These are phyloP conservation scores for Macadamia tetraphylla DNA, from an alignment of 164 flowering plant genomes.

Conservation along the genomic window DNA sequence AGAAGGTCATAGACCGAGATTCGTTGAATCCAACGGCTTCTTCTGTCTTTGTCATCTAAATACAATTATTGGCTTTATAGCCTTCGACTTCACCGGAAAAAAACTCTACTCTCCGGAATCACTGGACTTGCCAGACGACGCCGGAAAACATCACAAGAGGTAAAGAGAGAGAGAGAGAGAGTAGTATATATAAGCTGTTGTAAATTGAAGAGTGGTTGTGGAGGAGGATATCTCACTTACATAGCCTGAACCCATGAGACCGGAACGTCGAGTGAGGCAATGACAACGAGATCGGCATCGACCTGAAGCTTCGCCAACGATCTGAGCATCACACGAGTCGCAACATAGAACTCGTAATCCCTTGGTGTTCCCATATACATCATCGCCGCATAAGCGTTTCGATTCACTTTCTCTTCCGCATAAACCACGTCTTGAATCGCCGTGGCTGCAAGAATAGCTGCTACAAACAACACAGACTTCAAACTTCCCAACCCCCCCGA, in stretches of 20 bases:
- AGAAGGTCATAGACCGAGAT: background rate
- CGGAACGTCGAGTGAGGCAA: conserved; percentile 92
- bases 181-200: no score
- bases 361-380: conserved; percentile 99
- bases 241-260: conserved; percentile 65
- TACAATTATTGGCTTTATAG: no score
- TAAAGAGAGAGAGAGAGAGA: conserved; percentile 8
- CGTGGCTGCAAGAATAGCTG: background rate
- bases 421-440: conserved; percentile 1
- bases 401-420: conserved; percentile 15
- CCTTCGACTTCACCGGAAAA: background rate
- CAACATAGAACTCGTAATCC: conserved; percentile 95
- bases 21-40: background rate
- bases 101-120: background rate
- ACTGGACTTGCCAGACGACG: background rate
- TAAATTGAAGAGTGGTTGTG: no score
- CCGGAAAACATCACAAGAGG: background rate
- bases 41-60: no score
- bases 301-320: conserved; percentile 51
- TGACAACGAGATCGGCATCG: conserved; percentile 84
- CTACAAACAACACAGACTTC: background rate
- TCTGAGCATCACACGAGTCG: conserved; percentile 78
- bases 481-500: background rate
- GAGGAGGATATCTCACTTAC: conserved; percentile 36
- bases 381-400: conserved; percentile 88